Percentiles rank a stretch among this genome's conserved stretches.
Conservation (phyloP, 148 eudicot species). For the Rhododendron vialii region DNA sequence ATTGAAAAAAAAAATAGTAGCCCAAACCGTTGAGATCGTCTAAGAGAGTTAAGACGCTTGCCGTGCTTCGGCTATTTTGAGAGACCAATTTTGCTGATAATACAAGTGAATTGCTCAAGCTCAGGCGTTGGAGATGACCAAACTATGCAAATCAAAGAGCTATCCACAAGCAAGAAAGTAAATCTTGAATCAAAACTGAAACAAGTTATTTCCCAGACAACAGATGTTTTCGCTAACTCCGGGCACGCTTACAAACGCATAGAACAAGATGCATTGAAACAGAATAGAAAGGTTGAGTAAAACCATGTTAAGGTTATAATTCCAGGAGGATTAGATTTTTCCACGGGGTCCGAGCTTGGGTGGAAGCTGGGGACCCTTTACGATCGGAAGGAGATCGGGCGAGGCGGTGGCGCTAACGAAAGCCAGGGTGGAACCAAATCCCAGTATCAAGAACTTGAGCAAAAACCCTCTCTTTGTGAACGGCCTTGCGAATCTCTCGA, state of each 20-base stretch:
- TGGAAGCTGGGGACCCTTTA: conserved; percentile 92
- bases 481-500: conserved; percentile 96
- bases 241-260: conserved; percentile 27
- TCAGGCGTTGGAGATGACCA: neutral
- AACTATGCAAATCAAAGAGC: neutral
- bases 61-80: neutral
- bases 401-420: conserved; percentile 78
- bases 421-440: conserved; percentile 79
- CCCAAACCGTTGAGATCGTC: neutral
- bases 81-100: neutral
- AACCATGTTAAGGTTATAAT: conserved; percentile 9
- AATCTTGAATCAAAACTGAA: neutral
- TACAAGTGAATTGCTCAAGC: neutral
- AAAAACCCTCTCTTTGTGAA: conserved; percentile 97
- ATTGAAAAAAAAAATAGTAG: no score
- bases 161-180: neutral
- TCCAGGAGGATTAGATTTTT: conserved; percentile 53
- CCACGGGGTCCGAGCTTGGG: conserved; percentile 95
- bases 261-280: conserved; percentile 3
- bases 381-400: conserved; percentile 72
- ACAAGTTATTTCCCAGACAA: neutral
- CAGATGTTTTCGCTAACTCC: conserved; percentile 3
- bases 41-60: neutral
- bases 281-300: conserved; percentile 7
- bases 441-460: conserved; percentile 89